These are phyloP conservation scores for Pseudodiploospora longispora DNA, from an alignment of 2,329 filamentous ascomycete genomes.

Conservation along the genomic window DNA sequence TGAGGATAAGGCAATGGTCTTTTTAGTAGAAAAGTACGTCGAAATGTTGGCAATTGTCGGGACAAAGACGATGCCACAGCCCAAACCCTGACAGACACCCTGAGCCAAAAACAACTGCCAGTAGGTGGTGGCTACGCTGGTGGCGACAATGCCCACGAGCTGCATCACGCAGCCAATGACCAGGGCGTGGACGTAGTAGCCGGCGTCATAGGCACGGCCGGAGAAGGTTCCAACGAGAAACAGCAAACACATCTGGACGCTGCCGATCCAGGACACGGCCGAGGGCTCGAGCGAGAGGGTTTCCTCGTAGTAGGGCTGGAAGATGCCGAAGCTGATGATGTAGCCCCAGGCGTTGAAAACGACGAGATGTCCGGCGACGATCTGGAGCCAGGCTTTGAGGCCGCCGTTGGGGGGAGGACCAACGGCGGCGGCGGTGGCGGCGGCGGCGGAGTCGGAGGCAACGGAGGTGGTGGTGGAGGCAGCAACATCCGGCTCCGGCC, in stretches of 20 bases:
- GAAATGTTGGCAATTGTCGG: conserved; percentile 46
- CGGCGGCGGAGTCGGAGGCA: conserved; percentile 1
- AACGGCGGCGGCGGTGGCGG: conserved; percentile 1
- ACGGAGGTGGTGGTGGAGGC: neutral
- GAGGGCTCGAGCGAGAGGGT: conserved; percentile 24
- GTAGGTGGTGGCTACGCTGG: conserved; percentile 33
- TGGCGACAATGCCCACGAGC: conserved; percentile 36
- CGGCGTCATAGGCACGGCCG: conserved; percentile 34
- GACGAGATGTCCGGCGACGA: conserved; percentile 28
- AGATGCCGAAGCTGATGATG: conserved; percentile 31
- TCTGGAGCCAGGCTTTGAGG: conserved; percentile 28
- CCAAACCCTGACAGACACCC: conserved; percentile 49
- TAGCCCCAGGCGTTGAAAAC: conserved; percentile 32
- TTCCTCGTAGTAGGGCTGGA: conserved; percentile 29
- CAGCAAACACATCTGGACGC: conserved; percentile 36
- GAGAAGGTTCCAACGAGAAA: conserved; percentile 32
- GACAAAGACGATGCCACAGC: conserved; percentile 45
- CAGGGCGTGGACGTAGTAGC: conserved; percentile 27
- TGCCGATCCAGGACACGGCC: conserved; percentile 41
- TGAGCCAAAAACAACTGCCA: conserved; percentile 45
- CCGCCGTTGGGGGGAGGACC: conserved; percentile 28
- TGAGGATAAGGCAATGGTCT: conserved; percentile 51
- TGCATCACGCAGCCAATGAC: conserved; percentile 33
- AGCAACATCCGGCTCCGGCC: no score
- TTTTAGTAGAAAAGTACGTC: conserved; percentile 54